A percentile compares a stretch with the other conserved stretches of the same genome.
Evolutionary conservation across 768 basidiomycete genomes (phyloP).

Genomic region (Tulasnella sp.): DNA sequence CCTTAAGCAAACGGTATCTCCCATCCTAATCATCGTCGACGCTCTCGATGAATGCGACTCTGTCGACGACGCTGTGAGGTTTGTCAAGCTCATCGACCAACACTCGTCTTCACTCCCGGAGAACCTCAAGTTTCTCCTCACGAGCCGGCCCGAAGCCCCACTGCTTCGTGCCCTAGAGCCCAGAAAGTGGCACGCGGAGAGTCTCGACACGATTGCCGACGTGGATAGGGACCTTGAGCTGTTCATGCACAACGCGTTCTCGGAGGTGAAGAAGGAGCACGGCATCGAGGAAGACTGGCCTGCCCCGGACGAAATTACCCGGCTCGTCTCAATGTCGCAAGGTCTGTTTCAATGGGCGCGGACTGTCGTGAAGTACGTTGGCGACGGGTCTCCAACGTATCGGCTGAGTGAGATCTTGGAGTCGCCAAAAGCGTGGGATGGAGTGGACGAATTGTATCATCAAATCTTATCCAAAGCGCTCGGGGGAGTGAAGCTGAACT

Average conservation of each 20-base stretch:
- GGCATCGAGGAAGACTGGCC: background rate
- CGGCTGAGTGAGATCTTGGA: background rate
- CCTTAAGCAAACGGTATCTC: background rate
- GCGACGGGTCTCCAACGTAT: background rate
- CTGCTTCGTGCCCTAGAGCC: background rate
- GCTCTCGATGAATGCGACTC: background rate
- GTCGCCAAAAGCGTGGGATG: background rate
- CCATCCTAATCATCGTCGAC: background rate
- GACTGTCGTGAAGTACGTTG: background rate
- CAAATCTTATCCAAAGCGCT: background rate
- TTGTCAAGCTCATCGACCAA: background rate
- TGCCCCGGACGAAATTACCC: background rate
- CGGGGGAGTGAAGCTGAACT: background rate
- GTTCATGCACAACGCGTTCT: background rate
- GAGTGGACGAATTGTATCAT: background rate
- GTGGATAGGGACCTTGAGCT: background rate
- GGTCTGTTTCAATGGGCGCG: background rate
- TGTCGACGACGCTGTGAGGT: background rate
- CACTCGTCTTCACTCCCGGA: background rate
- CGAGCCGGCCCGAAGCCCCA: background rate
- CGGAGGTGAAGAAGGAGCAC: background rate
- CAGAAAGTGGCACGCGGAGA: background rate
- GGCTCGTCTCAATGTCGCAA: background rate
- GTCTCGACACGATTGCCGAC: background rate
- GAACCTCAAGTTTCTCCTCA: background rate